These are phyloP conservation scores for Asterochloris erici DNA, from an alignment of 139 green algal species.

Conservation along the genomic window DNA sequence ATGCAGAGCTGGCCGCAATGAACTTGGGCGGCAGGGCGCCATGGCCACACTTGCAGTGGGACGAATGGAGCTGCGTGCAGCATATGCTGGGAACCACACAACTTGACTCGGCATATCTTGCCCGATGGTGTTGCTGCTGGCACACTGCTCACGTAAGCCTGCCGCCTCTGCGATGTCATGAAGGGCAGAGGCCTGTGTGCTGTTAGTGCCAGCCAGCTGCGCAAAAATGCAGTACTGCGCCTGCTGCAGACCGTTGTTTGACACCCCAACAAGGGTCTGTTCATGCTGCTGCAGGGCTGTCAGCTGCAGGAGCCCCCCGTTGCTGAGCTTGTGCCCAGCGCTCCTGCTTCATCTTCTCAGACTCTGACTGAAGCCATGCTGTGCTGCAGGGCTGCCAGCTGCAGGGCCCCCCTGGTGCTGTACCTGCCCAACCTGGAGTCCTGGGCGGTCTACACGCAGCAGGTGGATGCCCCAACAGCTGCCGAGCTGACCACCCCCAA, in stretches of 20 bases:
- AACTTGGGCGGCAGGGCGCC: too few relatives aligned
- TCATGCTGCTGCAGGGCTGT: not conserved
- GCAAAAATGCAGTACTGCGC: not conserved
- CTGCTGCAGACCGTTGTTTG: not conserved
- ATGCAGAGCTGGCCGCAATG: too few relatives aligned
- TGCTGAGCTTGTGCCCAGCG: not conserved
- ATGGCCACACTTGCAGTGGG: too few relatives aligned
- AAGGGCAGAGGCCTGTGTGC: too few relatives aligned
- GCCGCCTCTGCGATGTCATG: too few relatives aligned
- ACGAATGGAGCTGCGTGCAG: too few relatives aligned
- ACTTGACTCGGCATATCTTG: too few relatives aligned
- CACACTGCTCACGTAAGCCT: too few relatives aligned
- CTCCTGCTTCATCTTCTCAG: not conserved
- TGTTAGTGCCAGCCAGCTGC: too few relatives aligned
- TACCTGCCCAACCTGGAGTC: constrained; percentile 5
- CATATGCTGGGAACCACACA: too few relatives aligned
- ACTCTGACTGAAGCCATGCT: not conserved
- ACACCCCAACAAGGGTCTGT: not conserved
- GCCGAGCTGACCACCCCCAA: not conserved
- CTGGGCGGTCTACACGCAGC: not conserved
- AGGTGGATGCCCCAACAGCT: not conserved
- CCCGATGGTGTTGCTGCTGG: too few relatives aligned
- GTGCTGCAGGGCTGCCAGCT: not conserved
- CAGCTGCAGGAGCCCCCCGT: not conserved
- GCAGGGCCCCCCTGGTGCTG: constrained; percentile 2